Evolutionary conservation across 768 basidiomycete genomes (phyloP), one percentile per base, ranked within the genome.

Genomic region (Cytidiella melzeri): DNA sequence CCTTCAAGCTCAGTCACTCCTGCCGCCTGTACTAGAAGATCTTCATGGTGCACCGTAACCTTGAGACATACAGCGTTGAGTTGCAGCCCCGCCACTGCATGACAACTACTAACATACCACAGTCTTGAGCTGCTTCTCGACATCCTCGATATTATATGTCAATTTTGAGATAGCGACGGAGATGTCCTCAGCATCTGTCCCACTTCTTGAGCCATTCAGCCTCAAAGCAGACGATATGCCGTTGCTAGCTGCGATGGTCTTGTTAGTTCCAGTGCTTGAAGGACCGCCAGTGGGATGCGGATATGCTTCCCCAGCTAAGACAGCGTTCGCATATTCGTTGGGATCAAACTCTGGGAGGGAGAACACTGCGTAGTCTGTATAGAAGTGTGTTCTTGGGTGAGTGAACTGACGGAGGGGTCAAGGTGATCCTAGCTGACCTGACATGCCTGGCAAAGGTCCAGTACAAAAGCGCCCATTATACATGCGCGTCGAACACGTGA

Each of bases 81-180:
- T 21, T 10, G 43, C 3, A 38, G 23, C 19, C 19, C 24, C 37
- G 34, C 21, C 25, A 3, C 30, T 27, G 9, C 9, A 19, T 39
- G 27, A 21, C 5, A 43, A 15, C 15, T 3, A 4, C 10, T 37
- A 18, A 61, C 84, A 55, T 51, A 94, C 92, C 66, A 95, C 72
- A 41, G 73, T 75, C 67, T 87, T 88, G 45, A 98, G 84, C 66
- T 97, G 92, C 64, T 86, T 90, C 23, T 85, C 83, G 18, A 95
- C 83, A 65, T 98, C 93, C 36, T 97, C 95, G 51, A 97, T 85
- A 0, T 84, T 88, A 60, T 83, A 78, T 53, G 83, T 87, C 3
- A 99, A 73, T 64, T 90, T 93, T 5, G 90, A 83, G 24, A 97
- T 84, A 3, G 92, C 91, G 2, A 90, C 77, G 3, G 89, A 87